Percentiles rank a stretch among this genome's conserved stretches.
Evolutionary conservation across 2,329 filamentous ascomycete genomes (phyloP).

Genomic region (Aspergillus niger): DNA sequence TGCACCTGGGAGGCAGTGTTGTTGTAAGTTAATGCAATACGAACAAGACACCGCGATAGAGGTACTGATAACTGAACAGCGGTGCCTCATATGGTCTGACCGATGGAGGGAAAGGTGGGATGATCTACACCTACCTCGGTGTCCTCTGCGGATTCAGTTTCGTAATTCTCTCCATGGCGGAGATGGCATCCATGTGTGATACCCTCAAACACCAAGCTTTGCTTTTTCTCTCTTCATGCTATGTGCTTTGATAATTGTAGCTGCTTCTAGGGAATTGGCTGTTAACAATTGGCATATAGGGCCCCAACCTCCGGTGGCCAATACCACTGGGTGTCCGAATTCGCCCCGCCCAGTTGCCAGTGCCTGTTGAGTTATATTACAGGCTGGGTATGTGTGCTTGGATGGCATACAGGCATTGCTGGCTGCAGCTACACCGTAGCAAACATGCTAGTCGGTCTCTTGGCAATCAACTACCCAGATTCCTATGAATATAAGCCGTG

Average conservation of each 20-base stretch:
- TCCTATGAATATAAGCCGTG: conserved; percentile 30
- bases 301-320: conserved; percentile 44
- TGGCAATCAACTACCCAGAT: conserved; percentile 35
- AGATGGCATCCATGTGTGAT: conserved; percentile 50
- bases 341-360: conserved; percentile 36
- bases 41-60: not conserved
- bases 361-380: conserved; percentile 41
- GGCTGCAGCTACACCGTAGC: conserved; percentile 37
- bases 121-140: conserved; percentile 42
- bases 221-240: too few species aligned
- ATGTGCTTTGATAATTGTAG: not conserved
- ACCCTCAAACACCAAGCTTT: not conserved
- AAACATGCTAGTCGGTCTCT: conserved; percentile 38
- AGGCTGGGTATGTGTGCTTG: conserved; percentile 42
- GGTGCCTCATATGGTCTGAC: conserved; percentile 33
- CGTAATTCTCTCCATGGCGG: conserved; percentile 43
- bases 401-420: conserved; percentile 41
- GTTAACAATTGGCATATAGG: conserved; percentile 15
- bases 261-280: too few species aligned
- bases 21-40: not conserved
- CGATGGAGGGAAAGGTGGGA: conserved; percentile 39
- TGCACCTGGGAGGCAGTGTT: conserved; percentile 37
- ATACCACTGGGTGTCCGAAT: conserved; percentile 46
- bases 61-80: conserved; percentile 6
- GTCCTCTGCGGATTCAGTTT: conserved; percentile 41